Evolutionary conservation across 2,329 filamentous ascomycete genomes (phyloP).

Genomic region (Celoporthe dispersa): DNA sequence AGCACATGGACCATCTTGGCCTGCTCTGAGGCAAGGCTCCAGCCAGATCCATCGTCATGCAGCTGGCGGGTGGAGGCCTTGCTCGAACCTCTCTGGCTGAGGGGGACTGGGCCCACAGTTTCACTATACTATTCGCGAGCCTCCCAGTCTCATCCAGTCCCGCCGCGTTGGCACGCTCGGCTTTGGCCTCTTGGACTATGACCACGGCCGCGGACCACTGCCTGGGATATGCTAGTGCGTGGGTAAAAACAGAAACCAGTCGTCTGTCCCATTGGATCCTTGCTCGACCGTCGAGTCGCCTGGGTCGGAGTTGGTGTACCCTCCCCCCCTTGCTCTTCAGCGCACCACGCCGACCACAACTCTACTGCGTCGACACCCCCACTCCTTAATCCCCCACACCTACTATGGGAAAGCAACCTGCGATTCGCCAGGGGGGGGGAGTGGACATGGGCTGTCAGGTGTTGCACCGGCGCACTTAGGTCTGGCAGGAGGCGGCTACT

Average conservation of each 20-base stretch:
- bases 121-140: conserved; percentile 20
- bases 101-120: conserved; percentile 25
- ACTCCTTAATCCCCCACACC: not conserved
- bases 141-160: conserved; percentile 17
- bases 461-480: conserved; percentile 5
- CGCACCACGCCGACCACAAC: conserved; percentile 15
- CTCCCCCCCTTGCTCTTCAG: conserved; percentile 16
- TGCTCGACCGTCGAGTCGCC: conserved; percentile 28
- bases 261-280: conserved; percentile 21
- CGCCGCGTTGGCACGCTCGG: conserved; percentile 17
- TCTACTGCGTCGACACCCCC: conserved; percentile 24
- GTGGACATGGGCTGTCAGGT: conserved; percentile 12
- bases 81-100: conserved; percentile 1
- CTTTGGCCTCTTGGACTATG: conserved; percentile 17
- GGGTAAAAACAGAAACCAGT: conserved; percentile 31
- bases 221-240: conserved; percentile 21
- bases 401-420: not conserved
- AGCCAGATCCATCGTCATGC: conserved; percentile 14
- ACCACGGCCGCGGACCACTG: conserved; percentile 13
- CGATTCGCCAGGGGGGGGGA: conserved; percentile 16
- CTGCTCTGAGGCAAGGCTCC: not conserved
- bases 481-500: conserved; percentile 19
- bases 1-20: conserved; percentile 9
- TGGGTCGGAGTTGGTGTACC: conserved; percentile 9
- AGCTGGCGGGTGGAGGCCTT: conserved; percentile 21